Conservation (phyloP, 345 rosid species). For the Populus simonii region DNA sequence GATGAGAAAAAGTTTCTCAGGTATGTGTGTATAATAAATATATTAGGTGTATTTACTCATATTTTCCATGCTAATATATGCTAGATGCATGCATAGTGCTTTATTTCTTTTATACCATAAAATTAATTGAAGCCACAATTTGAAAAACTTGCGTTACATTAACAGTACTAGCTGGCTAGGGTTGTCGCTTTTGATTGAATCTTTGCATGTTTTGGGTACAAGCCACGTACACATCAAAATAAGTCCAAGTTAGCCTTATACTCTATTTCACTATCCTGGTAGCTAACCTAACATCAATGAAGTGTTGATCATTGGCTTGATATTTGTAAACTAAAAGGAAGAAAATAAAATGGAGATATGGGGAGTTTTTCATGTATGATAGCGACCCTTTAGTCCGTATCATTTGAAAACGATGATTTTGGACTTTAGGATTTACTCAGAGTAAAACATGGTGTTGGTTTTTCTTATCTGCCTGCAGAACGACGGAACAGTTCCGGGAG, state of each 20-base stretch:
- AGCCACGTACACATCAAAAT: constrained; percentile 16
- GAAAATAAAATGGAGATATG: background rate
- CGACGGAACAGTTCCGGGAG: constrained; percentile 55
- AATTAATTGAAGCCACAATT: background rate
- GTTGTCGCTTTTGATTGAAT: constrained; percentile 3
- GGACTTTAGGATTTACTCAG: constrained; percentile 6
- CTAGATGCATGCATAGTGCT: background rate
- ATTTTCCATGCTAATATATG: background rate
- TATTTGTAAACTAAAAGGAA: constrained; percentile 9
- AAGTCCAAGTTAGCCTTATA: constrained; percentile 19
- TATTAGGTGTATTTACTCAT: constrained; percentile 3
- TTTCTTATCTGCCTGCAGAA: constrained; percentile 39
- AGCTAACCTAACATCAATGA: constrained; percentile 49
- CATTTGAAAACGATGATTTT: constrained; percentile 22
- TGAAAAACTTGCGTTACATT: background rate
- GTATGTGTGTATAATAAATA: constrained; percentile 28
- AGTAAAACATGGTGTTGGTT: constrained; percentile 12
- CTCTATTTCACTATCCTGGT: constrained; percentile 29
- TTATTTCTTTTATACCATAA: background rate
- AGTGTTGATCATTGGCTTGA: constrained; percentile 12
- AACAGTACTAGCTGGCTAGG: background rate
- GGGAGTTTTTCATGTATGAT: constrained; percentile 6
- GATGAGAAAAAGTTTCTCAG: constrained; percentile 65
- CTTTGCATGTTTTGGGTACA: background rate
- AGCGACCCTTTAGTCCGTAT: constrained; percentile 21